Evolutionary conservation across 2,329 filamentous ascomycete genomes (phyloP).

Genomic region (Talaromyces sp.): DNA sequence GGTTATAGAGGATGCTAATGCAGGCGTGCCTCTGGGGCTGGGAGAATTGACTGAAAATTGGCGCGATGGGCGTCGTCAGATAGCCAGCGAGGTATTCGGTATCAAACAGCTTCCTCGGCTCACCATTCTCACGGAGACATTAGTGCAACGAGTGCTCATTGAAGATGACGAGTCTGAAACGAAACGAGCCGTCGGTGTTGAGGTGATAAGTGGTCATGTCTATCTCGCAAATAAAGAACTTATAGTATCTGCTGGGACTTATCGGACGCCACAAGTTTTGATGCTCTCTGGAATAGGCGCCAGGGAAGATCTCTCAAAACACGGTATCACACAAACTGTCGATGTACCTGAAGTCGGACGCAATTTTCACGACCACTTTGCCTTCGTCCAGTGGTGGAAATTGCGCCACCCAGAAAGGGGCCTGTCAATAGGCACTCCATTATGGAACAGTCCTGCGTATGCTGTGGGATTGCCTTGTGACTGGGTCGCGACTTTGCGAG

Average conservation of each 20-base stretch:
- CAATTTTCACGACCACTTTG: slow-evolving; percentile 28
- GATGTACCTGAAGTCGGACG: slow-evolving; percentile 25
- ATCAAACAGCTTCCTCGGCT: neutral
- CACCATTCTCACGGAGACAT: neutral
- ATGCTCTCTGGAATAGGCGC: slow-evolving; percentile 37
- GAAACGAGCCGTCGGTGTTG: slow-evolving; percentile 23
- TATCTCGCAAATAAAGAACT: slow-evolving; percentile 30
- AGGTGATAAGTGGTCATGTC: slow-evolving; percentile 23
- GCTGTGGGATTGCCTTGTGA: slow-evolving; percentile 35
- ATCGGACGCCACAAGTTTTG: slow-evolving; percentile 33
- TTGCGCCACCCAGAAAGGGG: slow-evolving; percentile 34
- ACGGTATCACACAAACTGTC: slow-evolving; percentile 28
- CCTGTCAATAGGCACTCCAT: slow-evolving; percentile 34
- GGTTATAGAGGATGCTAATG: neutral
- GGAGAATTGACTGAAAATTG: slow-evolving; percentile 31
- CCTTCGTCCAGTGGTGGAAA: slow-evolving; percentile 28
- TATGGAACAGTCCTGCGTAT: slow-evolving; percentile 38
- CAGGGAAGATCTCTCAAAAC: slow-evolving; percentile 25
- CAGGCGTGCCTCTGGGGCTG: neutral
- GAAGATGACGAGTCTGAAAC: neutral
- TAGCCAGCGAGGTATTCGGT: slow-evolving; percentile 27
- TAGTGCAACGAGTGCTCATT: neutral
- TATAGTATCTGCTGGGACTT: slow-evolving; percentile 32
- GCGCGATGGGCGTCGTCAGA: slow-evolving; percentile 24
- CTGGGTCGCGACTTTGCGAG: slow-evolving; percentile 34